Evolutionary conservation across 176 grass and related monocot species (phyloP), one percentile per base, ranked within the genome.

Genomic region (Zoysia pacifica): DNA sequence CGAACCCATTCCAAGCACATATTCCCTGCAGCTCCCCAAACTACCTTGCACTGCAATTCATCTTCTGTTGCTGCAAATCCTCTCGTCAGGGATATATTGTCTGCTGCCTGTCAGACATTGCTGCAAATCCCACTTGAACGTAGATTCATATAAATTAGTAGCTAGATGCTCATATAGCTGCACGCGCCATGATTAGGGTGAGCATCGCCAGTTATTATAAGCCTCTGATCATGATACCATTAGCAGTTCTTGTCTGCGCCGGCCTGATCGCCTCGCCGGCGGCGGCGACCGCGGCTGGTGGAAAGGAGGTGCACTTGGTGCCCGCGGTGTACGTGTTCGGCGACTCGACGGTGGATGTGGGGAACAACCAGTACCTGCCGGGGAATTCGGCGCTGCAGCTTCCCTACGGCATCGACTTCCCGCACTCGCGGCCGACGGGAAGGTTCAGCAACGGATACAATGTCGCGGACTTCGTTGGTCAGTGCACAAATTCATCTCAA

Each of bases 371-470:
- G 69, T 89, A 81, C 68, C 69, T 84, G 71, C 85, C 81, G 43
- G 86, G 53, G 67, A 77, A 73, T 15, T 19, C 46, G 6, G 52
- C 44, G 82, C 81, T 45, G 55, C 59, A 80, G 68, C 80, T 89
- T 28, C 28, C 28, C 28, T 28, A 28, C 28, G 28, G 28, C 28
- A 28, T 28, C 28, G 28, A 28, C 28, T 28, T 28, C 28, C 28
- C 28, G 28, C 28, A 28, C 28, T 28, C 28, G 28, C 28, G 42
- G 19, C 38, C 91, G 43, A 90, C 87, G 13, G 90, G 90, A 6
- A 66, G 91, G 70, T 90, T 85, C 91, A 93, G 91, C 88, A 88
- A 93, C 42, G 91, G 88, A 11, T 90, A 93, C 77, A 93, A 93
- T 69, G 65, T 80, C 75, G 78, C 84, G 16, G 85, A 93, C 61